Percentiles rank a stretch among this genome's conserved stretches.
Evolutionary conservation across 495 filamentous ascomycete species (phyloP).

Genomic region (Penicillium subrubescens): DNA sequence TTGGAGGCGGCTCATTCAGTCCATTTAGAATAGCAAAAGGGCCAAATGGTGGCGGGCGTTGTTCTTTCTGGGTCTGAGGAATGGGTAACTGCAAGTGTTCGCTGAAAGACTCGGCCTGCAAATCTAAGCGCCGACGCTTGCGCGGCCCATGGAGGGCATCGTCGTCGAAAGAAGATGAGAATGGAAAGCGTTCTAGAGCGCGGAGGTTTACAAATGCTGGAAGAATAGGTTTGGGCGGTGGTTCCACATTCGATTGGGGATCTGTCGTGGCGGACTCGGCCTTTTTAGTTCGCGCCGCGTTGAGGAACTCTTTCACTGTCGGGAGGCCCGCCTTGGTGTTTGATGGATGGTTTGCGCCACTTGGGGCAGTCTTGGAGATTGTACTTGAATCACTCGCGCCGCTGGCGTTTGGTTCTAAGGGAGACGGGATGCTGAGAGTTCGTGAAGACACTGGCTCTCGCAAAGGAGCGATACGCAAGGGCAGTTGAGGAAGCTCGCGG

Average conservation of each 20-base stretch:
- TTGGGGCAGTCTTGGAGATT: slow-evolving; percentile 36
- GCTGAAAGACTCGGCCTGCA: slow-evolving; percentile 46
- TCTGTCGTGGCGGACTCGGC: slow-evolving; percentile 33
- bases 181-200: slow-evolving; percentile 48
- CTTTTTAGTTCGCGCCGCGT: slow-evolving; percentile 39
- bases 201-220: slow-evolving; percentile 52
- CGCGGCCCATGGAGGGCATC: slow-evolving; percentile 37
- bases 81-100: slow-evolving; percentile 56
- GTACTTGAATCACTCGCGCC: slow-evolving; percentile 35
- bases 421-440: slow-evolving; percentile 43
- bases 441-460: slow-evolving; percentile 50
- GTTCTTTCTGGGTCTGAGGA: slow-evolving; percentile 48
- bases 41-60: slow-evolving; percentile 51
- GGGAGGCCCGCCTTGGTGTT: slow-evolving; percentile 31
- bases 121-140: slow-evolving; percentile 47
- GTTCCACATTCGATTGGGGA: slow-evolving; percentile 36
- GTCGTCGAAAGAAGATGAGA: slow-evolving; percentile 46
- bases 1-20: slow-evolving; percentile 74
- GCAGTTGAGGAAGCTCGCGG: slow-evolving; percentile 48
- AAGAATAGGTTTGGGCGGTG: slow-evolving; percentile 45
- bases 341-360: slow-evolving; percentile 31
- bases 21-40: slow-evolving; percentile 70
- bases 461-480: slow-evolving; percentile 53
- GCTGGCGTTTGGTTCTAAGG: slow-evolving; percentile 51
- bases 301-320: slow-evolving; percentile 39